Percentiles rank a stretch among this genome's conserved stretches.
phyloP scores from a whole-genome alignment of 768 basidiomycete genomes.

The Leccinum arenicola region DNA sequence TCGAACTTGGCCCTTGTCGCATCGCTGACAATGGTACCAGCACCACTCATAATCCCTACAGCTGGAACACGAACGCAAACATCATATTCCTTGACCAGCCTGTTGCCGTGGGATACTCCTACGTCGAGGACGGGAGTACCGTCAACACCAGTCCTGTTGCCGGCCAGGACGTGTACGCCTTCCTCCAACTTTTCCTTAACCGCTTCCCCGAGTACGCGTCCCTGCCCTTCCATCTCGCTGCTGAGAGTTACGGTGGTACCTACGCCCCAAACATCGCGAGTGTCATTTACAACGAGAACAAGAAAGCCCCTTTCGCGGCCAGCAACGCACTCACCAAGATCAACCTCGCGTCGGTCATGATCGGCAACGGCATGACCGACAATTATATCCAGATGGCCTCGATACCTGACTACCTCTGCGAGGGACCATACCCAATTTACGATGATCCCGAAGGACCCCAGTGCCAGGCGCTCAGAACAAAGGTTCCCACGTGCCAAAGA shows the following conservation, averaged over 20 bases:
- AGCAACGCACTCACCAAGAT: conserved; percentile 52
- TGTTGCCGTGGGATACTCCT: conserved; percentile 88
- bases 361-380: conserved; percentile 88
- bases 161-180: conserved; percentile 87
- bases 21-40: conserved; percentile 67
- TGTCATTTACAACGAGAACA: conserved; percentile 77
- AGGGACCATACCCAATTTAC: conserved; percentile 80
- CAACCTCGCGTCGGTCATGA: conserved; percentile 79
- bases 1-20: conserved; percentile 89
- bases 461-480: conserved; percentile 59
- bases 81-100: conserved; percentile 69
- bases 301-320: conserved; percentile 42
- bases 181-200: conserved; percentile 77
- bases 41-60: conserved; percentile 70
- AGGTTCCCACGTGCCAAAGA: conserved; percentile 71
- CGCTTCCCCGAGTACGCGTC: conserved; percentile 72
- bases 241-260: conserved; percentile 76
- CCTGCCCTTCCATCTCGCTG: conserved; percentile 74
- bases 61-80: conserved; percentile 79
- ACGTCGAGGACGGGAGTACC: conserved; percentile 67
- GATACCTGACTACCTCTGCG: conserved; percentile 80
- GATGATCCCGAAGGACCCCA: conserved; percentile 65
- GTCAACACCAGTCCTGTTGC: conserved; percentile 83
- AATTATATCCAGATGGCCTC: conserved; percentile 77
- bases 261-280: conserved; percentile 87